These are phyloP conservation scores for Croton laevigatus DNA, from an alignment of 441 rosid species.

Conservation along the genomic window DNA sequence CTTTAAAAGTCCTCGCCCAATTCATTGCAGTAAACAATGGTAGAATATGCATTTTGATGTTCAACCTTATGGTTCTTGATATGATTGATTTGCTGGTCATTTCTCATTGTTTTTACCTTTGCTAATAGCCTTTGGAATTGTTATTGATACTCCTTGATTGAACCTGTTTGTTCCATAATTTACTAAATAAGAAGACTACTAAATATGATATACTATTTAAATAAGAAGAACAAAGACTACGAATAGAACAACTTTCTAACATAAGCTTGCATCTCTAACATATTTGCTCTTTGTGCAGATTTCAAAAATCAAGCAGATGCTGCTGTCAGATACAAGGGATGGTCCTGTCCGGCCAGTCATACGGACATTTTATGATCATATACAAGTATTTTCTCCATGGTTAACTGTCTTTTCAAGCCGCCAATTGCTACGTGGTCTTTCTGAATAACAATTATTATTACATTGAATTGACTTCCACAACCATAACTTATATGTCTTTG, in stretches of 20 bases:
- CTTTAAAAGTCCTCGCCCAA: too few relatives aligned
- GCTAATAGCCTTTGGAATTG: too few relatives aligned
- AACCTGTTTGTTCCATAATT: too few relatives aligned
- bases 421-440: background rate
- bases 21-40: too few relatives aligned
- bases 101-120: too few relatives aligned
- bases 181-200: too few relatives aligned
- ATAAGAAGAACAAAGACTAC: too few relatives aligned
- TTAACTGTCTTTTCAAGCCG: conserved; percentile 14
- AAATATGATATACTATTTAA: too few relatives aligned
- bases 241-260: background rate
- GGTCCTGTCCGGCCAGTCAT: conserved; percentile 68
- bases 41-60: too few relatives aligned
- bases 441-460: background rate
- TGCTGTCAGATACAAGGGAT: conserved; percentile 60
- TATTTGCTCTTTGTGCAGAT: conserved; percentile 39
- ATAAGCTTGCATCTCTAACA: background rate
- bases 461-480: background rate
- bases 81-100: too few relatives aligned
- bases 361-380: conserved; percentile 83
- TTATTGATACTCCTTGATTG: too few relatives aligned
- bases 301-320: conserved; percentile 80
- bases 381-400: conserved; percentile 43
- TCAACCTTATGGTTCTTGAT: too few relatives aligned
- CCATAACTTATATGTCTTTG: background rate